phyloP scores from a whole-genome alignment of 2,329 filamentous ascomycete genomes.

The Apiospora saccharicola region DNA sequence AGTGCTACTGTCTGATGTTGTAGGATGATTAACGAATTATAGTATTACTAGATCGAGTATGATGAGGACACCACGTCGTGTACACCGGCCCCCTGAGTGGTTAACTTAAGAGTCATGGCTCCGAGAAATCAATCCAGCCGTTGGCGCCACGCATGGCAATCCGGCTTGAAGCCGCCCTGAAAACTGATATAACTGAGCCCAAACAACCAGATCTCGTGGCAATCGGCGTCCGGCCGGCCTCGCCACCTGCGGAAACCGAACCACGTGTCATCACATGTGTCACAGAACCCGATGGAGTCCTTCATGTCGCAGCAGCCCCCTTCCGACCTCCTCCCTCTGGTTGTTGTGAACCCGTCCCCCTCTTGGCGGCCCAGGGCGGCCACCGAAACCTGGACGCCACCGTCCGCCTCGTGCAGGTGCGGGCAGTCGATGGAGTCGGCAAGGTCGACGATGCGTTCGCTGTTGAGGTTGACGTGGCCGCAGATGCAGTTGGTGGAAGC shows the following conservation, averaged over 20 bases:
- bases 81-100: background rate
- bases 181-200: constrained; percentile 24
- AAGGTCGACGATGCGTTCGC: constrained; percentile 17
- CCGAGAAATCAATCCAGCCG: constrained; percentile 5
- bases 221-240: constrained; percentile 19
- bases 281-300: constrained; percentile 24
- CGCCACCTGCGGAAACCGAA: constrained; percentile 23
- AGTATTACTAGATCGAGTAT: background rate
- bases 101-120: background rate
- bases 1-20: background rate
- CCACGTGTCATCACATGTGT: constrained; percentile 24
- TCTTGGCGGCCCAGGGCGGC: background rate
- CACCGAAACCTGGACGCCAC: background rate
- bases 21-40: constrained; percentile 13
- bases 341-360: background rate
- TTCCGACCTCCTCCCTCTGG: background rate
- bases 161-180: constrained; percentile 23
- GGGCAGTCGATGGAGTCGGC: constrained; percentile 22
- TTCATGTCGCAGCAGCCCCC: constrained; percentile 19
- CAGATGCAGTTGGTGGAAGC: constrained; percentile 21
- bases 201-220: constrained; percentile 25
- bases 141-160: constrained; percentile 21
- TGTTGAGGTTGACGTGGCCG: constrained; percentile 19
- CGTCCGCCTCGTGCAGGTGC: constrained; percentile 14
- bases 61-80: background rate